phyloP scores from a whole-genome alignment of 1,284 basidiomycete species.

The Singerocomus rubriflavus region DNA sequence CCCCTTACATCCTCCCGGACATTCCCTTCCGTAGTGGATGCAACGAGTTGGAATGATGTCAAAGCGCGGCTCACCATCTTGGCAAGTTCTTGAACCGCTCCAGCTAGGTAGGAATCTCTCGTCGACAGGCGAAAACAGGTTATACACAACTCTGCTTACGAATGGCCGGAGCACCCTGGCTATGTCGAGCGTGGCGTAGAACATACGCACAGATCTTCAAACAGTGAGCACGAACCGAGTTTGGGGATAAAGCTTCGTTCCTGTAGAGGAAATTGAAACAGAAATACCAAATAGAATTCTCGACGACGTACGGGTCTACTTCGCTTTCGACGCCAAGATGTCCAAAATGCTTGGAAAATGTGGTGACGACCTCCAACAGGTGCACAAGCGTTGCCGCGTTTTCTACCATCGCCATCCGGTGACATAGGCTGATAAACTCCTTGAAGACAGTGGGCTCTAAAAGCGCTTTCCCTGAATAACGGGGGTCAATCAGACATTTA shows the following conservation, averaged over 20 bases:
- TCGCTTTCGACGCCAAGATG: conserved; percentile 42
- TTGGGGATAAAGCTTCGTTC: conserved; percentile 43
- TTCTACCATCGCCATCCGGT: conserved; percentile 89
- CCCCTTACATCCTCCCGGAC: conserved; percentile 74
- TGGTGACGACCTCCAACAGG: conserved; percentile 71
- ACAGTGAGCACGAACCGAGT: conserved; percentile 66
- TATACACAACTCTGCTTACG: conserved; percentile 42
- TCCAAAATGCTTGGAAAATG: conserved; percentile 50
- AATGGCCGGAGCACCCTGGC: conserved; percentile 50
- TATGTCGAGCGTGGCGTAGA: conserved; percentile 67
- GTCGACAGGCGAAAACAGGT: not conserved
- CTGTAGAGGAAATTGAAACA: conserved; percentile 15
- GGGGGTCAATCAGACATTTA: conserved; percentile 72
- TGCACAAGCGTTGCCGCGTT: conserved; percentile 69
- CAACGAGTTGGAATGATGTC: conserved; percentile 62
- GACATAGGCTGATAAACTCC: conserved; percentile 86
- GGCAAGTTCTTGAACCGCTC: conserved; percentile 44
- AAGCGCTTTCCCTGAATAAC: conserved; percentile 80
- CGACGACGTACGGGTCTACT: conserved; percentile 19
- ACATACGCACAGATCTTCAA: conserved; percentile 79
- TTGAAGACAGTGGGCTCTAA: conserved; percentile 82
- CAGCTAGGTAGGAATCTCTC: conserved; percentile 13
- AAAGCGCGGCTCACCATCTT: conserved; percentile 70
- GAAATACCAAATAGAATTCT: not conserved
- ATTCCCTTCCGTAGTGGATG: conserved; percentile 53